Conservation (phyloP, 2,329 filamentous ascomycete genomes). For the Trichocomaceae sp. region DNA sequence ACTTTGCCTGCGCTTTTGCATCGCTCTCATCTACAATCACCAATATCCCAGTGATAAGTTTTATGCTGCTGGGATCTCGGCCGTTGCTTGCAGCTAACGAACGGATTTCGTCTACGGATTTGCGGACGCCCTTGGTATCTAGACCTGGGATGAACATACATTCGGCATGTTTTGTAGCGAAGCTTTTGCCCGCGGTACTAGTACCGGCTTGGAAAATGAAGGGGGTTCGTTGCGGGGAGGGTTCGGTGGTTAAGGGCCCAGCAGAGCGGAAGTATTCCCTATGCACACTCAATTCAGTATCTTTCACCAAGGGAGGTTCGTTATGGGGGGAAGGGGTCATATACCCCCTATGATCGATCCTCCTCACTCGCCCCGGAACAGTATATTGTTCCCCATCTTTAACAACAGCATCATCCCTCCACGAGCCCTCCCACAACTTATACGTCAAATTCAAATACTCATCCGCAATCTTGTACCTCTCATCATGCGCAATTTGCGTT, state of each 20-base stretch:
- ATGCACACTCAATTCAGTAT: background rate
- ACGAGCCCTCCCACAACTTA: slow-evolving; percentile 61
- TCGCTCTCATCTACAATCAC: slow-evolving; percentile 60
- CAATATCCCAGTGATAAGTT: slow-evolving; percentile 60
- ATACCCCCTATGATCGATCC: slow-evolving; percentile 58
- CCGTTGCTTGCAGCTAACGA: slow-evolving; percentile 49
- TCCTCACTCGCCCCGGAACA: slow-evolving; percentile 51
- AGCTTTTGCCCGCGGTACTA: slow-evolving; percentile 57
- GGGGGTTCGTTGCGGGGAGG: slow-evolving; percentile 61
- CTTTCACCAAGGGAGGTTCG: too few relatives aligned
- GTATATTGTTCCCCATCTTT: slow-evolving; percentile 51
- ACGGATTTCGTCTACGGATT: slow-evolving; percentile 59
- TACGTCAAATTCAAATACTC: slow-evolving; percentile 60
- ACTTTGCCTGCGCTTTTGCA: slow-evolving; percentile 59
- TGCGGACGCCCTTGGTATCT: slow-evolving; percentile 54
- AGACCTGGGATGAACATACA: slow-evolving; percentile 64
- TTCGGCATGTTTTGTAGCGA: slow-evolving; percentile 64
- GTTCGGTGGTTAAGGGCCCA: slow-evolving; percentile 59
- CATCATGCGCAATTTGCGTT: slow-evolving; percentile 58
- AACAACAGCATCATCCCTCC: slow-evolving; percentile 59
- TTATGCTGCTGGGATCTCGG: slow-evolving; percentile 55
- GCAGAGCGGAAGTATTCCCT: slow-evolving; percentile 59
- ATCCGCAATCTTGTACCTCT: slow-evolving; percentile 57
- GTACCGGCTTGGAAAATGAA: slow-evolving; percentile 65
- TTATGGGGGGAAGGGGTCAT: too few relatives aligned